Percentiles rank a stretch among this genome's conserved stretches.
phyloP scores from a whole-genome alignment of 1,139 yeast genomes.

The Protomyces macrosporus region DNA sequence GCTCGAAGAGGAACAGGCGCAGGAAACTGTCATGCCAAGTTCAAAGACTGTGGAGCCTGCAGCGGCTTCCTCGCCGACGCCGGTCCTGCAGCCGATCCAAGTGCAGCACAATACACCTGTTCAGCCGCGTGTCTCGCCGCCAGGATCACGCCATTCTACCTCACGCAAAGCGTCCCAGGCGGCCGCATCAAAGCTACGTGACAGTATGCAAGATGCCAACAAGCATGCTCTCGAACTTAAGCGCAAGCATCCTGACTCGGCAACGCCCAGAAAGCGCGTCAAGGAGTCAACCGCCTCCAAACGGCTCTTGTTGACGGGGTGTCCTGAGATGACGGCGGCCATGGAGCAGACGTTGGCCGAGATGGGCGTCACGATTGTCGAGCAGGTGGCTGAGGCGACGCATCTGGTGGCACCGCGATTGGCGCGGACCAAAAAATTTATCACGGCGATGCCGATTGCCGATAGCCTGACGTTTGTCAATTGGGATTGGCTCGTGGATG shows the following conservation, averaged over 20 bases:
- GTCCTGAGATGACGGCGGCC: slow-evolving; percentile 28
- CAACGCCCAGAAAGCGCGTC: not conserved
- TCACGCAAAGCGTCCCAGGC: slow-evolving; percentile 5
- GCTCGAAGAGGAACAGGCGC: slow-evolving; percentile 32
- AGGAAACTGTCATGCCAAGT: slow-evolving; percentile 29
- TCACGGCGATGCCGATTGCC: slow-evolving; percentile 45
- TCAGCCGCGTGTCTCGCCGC: not conserved
- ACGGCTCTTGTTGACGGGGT: slow-evolving; percentile 33
- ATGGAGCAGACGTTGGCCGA: slow-evolving; percentile 31
- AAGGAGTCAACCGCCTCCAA: not conserved
- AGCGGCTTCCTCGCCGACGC: not conserved
- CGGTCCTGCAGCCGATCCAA: not conserved
- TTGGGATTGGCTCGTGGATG: slow-evolving; percentile 14
- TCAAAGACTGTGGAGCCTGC: not conserved
- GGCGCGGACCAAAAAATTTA: slow-evolving; percentile 78
- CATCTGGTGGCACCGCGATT: slow-evolving; percentile 64
- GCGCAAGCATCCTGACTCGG: slow-evolving; percentile 7
- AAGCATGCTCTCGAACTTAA: slow-evolving; percentile 11
- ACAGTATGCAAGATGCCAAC: slow-evolving; percentile 24
- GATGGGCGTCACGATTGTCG: slow-evolving; percentile 37
- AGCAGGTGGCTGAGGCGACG: slow-evolving; percentile 37
- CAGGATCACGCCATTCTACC: slow-evolving; percentile 12
- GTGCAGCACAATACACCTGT: not conserved
- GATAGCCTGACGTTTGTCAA: slow-evolving; percentile 39
- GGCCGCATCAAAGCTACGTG: slow-evolving; percentile 26